These are phyloP conservation scores for Grosmannia serpens DNA, from an alignment of 2,329 filamentous ascomycete species.

Conservation along the genomic window DNA sequence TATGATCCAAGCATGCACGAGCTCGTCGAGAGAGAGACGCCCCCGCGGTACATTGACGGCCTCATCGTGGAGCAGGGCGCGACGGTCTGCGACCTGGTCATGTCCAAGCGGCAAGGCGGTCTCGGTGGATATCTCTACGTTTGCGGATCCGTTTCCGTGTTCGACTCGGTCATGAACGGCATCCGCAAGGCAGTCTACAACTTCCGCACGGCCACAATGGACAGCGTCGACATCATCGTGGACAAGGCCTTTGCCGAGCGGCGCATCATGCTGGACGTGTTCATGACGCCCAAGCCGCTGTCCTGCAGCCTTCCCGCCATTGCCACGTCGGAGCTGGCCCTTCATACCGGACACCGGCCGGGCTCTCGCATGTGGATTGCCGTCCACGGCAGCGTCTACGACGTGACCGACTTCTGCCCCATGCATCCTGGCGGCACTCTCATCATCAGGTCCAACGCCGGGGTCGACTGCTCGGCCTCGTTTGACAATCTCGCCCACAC, in stretches of 20 bases:
- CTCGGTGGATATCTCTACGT: conserved; percentile 36
- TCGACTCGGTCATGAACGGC: conserved; percentile 42
- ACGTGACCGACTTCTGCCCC: conserved; percentile 39
- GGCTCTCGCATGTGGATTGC: conserved; percentile 37
- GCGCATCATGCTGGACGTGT: conserved; percentile 45
- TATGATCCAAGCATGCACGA: conserved; percentile 30
- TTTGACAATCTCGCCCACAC: conserved; percentile 44
- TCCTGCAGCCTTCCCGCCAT: conserved; percentile 39
- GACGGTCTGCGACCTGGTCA: conserved; percentile 40
- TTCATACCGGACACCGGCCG: conserved; percentile 37
- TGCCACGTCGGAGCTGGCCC: conserved; percentile 34
- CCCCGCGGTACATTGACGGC: conserved; percentile 39
- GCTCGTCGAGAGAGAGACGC: conserved; percentile 35
- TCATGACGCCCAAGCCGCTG: conserved; percentile 42
- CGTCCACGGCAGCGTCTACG: conserved; percentile 41
- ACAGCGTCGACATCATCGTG: conserved; percentile 36
- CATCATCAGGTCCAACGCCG: conserved; percentile 42
- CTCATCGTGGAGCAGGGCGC: conserved; percentile 39
- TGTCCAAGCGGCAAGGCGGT: conserved; percentile 44
- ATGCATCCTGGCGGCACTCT: conserved; percentile 43
- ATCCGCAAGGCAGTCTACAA: conserved; percentile 44
- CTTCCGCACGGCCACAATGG: conserved; percentile 38
- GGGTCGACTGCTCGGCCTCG: conserved; percentile 39
- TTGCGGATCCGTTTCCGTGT: conserved; percentile 36
- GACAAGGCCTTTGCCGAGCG: conserved; percentile 42